Conservation (phyloP, 2,329 filamentous ascomycete species). For the Bipolaris gigantea region DNA sequence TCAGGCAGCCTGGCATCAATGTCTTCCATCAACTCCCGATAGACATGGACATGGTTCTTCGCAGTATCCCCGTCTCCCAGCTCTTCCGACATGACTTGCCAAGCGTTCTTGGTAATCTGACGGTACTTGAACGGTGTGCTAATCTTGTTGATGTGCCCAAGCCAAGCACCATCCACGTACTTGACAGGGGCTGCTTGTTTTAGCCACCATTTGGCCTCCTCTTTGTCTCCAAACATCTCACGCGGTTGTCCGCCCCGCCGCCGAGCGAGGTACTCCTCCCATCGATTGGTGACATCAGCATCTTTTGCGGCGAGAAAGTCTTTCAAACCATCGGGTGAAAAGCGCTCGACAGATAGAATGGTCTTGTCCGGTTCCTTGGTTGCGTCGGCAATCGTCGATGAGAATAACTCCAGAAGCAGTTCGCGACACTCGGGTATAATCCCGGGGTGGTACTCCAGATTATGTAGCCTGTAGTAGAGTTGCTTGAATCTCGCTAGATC, state of each 20-base stretch:
- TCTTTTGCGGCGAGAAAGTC: slow-evolving; percentile 42
- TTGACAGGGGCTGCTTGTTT: slow-evolving; percentile 50
- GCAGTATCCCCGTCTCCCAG: slow-evolving; percentile 53
- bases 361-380: slow-evolving; percentile 13
- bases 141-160: slow-evolving; percentile 51
- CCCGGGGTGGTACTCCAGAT: slow-evolving; percentile 45
- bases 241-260: slow-evolving; percentile 38
- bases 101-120: slow-evolving; percentile 48
- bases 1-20: slow-evolving; percentile 39
- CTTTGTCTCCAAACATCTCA: slow-evolving; percentile 43
- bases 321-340: slow-evolving; percentile 26
- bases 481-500: slow-evolving; percentile 31
- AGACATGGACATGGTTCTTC: slow-evolving; percentile 52
- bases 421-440: slow-evolving; percentile 40
- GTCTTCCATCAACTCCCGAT: slow-evolving; percentile 37
- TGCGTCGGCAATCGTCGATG: slow-evolving; percentile 35
- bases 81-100: slow-evolving; percentile 56
- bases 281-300: slow-evolving; percentile 34
- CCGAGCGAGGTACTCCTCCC: slow-evolving; percentile 42
- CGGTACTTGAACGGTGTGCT: slow-evolving; percentile 49
- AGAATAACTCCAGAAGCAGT: slow-evolving; percentile 42
- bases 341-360: slow-evolving; percentile 41
- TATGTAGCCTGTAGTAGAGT: slow-evolving; percentile 49
- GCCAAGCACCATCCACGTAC: slow-evolving; percentile 55
- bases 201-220: slow-evolving; percentile 48